Base-by-base conservation (phyloP, 2,329 filamentous ascomycete genomes). In the Lecanoromycetidae sp. region DNA sequence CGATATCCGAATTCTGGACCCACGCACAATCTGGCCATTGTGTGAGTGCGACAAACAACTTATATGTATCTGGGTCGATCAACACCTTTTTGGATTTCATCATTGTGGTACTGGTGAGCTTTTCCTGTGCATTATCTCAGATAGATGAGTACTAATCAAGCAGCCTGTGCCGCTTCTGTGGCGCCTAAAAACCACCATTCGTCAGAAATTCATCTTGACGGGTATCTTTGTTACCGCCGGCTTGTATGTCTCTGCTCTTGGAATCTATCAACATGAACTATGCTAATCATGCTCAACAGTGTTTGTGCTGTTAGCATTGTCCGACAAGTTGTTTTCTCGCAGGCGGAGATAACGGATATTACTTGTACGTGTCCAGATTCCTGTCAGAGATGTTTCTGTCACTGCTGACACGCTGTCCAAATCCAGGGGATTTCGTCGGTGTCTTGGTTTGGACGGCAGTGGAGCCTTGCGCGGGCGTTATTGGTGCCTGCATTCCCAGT, bases 301-400 rank as follows among this genome's bases (percentile, higher is more conserved):
- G 46, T 48, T 39, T 48, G 46, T 23, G 33, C 44, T 19, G 44
- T 48, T 27, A 44, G 39, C 23, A 44, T 48, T 13, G 38, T 48
- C 27, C 46, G 46, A 2, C 33, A 44, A 4, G 26, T 43, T n/a
- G 41, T 48, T 1, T 32, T 48, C 17, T 42, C 46, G 3, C 33
- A 33, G 7, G 32, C 37, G n/a, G 20, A 26, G 6, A 30, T 7
- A 3, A 15, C 22, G 12, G 47, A 49, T 9, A 26, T 49, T 13
- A 49, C 47, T 22, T 45, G 42, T 43, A 43, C 29, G 29, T 19
- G 2, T 17, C 9, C 29, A n/a, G n/a, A n/a, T n/a, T n/a, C n/a
- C n/a, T n/a, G n/a, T n/a, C n/a, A n/a, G n/a, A n/a, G n/a, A n/a
- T n/a, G n/a, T n/a, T n/a, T n/a, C n/a, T n/a, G n/a, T n/a, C n/a